A percentile compares a stretch with the other conserved stretches of the same genome.
Evolutionary conservation across 371 early-diverging fungal species (phyloP).

Genomic region (Smittium culicis): DNA sequence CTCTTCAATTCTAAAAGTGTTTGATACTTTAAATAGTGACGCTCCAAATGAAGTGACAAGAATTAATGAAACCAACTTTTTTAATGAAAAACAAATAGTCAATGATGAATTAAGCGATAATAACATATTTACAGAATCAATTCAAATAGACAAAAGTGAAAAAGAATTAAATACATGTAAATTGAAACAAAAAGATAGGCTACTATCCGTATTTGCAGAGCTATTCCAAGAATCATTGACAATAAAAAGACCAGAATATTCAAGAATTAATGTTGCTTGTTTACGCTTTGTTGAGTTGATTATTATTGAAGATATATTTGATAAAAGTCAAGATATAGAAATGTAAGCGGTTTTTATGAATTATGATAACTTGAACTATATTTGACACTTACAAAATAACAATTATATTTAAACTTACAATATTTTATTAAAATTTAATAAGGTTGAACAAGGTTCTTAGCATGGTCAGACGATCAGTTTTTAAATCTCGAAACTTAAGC

Average conservation of each 20-base stretch:
- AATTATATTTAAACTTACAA: not conserved
- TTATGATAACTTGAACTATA: too few relatives aligned
- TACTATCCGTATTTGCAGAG: not conserved
- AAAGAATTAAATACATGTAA: too few relatives aligned
- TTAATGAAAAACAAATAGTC: too few relatives aligned
- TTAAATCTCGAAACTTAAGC: not conserved
- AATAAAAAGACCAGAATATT: not conserved
- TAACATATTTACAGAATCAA: too few relatives aligned
- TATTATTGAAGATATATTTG: not conserved
- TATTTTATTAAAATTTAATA: not conserved
- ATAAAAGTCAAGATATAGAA: not conserved
- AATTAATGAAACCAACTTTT: too few relatives aligned
- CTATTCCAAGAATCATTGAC: not conserved
- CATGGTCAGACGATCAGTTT: not conserved
- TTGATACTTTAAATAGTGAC: not conserved
- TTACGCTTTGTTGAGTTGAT: not conserved
- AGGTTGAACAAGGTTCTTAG: not conserved
- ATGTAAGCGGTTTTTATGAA: too few relatives aligned
- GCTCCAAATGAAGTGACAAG: not conserved
- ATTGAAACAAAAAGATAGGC: not conserved
- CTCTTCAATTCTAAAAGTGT: not conserved
- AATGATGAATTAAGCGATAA: too few relatives aligned
- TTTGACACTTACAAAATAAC: too few relatives aligned
- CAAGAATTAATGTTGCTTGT: not conserved
- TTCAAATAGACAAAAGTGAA: too few relatives aligned